These are phyloP conservation scores for Candida pseudoglaebosa DNA, from an alignment of 805 yeast species.

Conservation along the genomic window DNA sequence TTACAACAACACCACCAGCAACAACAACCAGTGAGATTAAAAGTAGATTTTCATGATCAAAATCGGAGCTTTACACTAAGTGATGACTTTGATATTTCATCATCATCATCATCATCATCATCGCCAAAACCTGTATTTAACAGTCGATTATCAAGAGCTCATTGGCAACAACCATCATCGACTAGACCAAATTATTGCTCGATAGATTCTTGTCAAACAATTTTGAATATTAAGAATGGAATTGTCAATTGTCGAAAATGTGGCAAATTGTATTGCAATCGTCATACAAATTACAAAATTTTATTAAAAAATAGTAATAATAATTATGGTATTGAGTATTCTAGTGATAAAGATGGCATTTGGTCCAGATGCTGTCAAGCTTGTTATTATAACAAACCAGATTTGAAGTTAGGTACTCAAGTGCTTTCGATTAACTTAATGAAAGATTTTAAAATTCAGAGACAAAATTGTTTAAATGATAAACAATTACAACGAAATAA, in stretches of 20 bases:
- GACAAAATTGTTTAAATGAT: conserved; percentile 46
- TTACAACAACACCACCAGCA: conserved; percentile 12
- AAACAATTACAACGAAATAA: conserved; percentile 50
- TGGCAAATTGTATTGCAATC: conserved; percentile 65
- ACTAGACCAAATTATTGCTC: conserved; percentile 37
- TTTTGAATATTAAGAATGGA: conserved; percentile 50
- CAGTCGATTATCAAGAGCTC: conserved; percentile 38
- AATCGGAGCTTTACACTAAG: conserved; percentile 31
- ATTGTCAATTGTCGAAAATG: conserved; percentile 71
- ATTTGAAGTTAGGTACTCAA: conserved; percentile 44
- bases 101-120: background rate
- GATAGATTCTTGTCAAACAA: conserved; percentile 35
- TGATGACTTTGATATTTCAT: conserved; percentile 11
- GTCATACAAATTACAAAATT: conserved; percentile 54
- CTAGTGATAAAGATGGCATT: conserved; percentile 43
- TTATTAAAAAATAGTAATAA: conserved; percentile 49
- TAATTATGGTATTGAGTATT: conserved; percentile 44
- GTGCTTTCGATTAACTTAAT: conserved; percentile 42
- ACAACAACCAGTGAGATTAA: conserved; percentile 37
- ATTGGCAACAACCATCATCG: conserved; percentile 54
- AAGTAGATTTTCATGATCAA: conserved; percentile 49
- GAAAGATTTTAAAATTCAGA: conserved; percentile 28
- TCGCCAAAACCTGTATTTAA: conserved; percentile 1
- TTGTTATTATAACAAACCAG: conserved; percentile 58
- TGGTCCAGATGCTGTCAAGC: conserved; percentile 68